Percentiles rank a stretch among this genome's conserved stretches.
Evolutionary conservation across 768 basidiomycete genomes (phyloP).

Genomic region (button mushroom (Agaricus bisporus)): DNA sequence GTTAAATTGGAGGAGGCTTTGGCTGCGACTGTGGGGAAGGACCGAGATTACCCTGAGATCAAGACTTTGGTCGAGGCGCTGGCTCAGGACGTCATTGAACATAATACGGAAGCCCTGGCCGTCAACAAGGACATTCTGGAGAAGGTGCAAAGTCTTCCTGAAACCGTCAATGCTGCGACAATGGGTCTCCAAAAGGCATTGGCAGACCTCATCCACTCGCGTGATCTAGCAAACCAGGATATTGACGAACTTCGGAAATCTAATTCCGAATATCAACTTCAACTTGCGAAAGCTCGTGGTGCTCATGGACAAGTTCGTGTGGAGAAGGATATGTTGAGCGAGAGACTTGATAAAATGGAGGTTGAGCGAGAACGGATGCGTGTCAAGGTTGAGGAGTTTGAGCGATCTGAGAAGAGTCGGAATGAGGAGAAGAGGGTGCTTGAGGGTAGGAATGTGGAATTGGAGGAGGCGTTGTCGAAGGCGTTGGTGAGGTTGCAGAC

Average conservation of each 20-base stretch:
- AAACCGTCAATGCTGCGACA: slow-evolving; percentile 45
- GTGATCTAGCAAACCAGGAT: slow-evolving; percentile 53
- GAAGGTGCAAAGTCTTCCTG: slow-evolving; percentile 54
- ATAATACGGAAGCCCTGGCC: slow-evolving; percentile 41
- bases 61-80: slow-evolving; percentile 46
- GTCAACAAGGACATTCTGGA: slow-evolving; percentile 48
- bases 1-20: slow-evolving; percentile 35
- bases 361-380: slow-evolving; percentile 60
- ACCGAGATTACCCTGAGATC: slow-evolving; percentile 34
- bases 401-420: slow-evolving; percentile 35
- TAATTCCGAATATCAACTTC: slow-evolving; percentile 66
- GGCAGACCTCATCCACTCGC: slow-evolving; percentile 54
- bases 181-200: slow-evolving; percentile 54
- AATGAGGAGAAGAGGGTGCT: slow-evolving; percentile 40
- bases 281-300: slow-evolving; percentile 70
- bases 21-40: slow-evolving; percentile 33
- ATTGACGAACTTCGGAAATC: slow-evolving; percentile 62
- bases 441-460: slow-evolving; percentile 48
- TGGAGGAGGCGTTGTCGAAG: slow-evolving; percentile 69
- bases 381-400: slow-evolving; percentile 48
- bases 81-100: slow-evolving; percentile 33
- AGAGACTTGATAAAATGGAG: slow-evolving; percentile 56
- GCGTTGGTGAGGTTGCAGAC: slow-evolving; percentile 67
- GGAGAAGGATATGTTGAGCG: slow-evolving; percentile 69
- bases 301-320: slow-evolving; percentile 74